phyloP scores from a whole-genome alignment of 805 yeast genomes.

The Metschnikowia koreensis region DNA sequence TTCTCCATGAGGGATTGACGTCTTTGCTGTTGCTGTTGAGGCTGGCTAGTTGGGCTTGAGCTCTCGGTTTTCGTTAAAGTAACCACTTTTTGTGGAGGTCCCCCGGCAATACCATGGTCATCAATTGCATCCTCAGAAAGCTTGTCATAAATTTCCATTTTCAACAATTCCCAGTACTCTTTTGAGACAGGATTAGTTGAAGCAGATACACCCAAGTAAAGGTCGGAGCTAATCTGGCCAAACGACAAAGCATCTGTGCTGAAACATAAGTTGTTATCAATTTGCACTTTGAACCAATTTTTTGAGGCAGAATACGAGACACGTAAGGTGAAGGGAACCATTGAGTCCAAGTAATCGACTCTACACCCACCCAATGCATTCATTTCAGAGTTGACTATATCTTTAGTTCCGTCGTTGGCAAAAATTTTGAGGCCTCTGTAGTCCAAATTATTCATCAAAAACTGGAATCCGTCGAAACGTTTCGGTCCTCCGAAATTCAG shows the following conservation, averaged over 20 bases:
- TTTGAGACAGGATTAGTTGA: conserved; percentile 26
- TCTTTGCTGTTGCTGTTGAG: conserved; percentile 19
- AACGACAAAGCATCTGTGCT: conserved; percentile 56
- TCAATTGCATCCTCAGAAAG: conserved; percentile 56
- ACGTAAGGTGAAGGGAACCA: conserved; percentile 69
- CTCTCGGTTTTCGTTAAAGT: conserved; percentile 11
- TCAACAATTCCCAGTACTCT: conserved; percentile 66
- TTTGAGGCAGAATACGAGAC: conserved; percentile 51
- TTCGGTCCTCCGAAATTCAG: conserved; percentile 55
- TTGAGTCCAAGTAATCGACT: conserved; percentile 61
- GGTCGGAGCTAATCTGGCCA: conserved; percentile 33
- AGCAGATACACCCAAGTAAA: conserved; percentile 57
- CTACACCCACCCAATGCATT: conserved; percentile 54
- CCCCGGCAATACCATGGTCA: conserved; percentile 52
- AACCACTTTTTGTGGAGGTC: conserved; percentile 36
- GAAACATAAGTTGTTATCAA: conserved; percentile 70
- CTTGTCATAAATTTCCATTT: conserved; percentile 53
- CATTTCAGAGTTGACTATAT: conserved; percentile 26
- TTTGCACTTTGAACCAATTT: conserved; percentile 58
- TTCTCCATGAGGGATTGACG: conserved; percentile 41
- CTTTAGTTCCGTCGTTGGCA: conserved; percentile 55
- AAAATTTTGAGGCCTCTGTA: conserved; percentile 57
- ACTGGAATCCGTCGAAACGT: conserved; percentile 60
- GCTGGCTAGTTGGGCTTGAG: conserved; percentile 1
- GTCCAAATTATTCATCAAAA: conserved; percentile 51